Evolutionary conservation across 148 eudicot genomes (phyloP), one percentile per base, ranked within the genome.

Genomic region (Salicornia ramosissima): DNA sequence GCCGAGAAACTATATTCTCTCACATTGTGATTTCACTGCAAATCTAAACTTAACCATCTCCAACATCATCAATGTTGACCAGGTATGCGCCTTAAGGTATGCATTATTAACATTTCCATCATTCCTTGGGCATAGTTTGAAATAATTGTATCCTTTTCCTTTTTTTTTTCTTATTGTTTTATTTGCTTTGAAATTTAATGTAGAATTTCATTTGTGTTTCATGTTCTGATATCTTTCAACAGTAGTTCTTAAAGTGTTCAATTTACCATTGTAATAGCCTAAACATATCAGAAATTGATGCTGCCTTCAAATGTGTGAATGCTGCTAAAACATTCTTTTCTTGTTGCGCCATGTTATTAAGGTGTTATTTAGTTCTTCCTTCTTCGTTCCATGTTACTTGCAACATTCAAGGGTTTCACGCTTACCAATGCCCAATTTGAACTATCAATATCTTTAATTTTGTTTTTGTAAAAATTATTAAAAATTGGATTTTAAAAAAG

Each of bases 11-110:
- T 92, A 92, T 78, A 87, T 87, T 22, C 90, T 92, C 51, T 92
- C 97, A 21, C 97, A 92, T 58, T 92, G 97, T 43, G 97, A 92
- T 76, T 86, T 92, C 68, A 92, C 97, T 18, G 97, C 96, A 70
- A 82, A 92, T 71, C 74, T 92, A 29, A 89, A 96, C 49, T 71
- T 92, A 74, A 87, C 96, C 70, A 82, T 92, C 71, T 89, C 97
- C 63, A 89, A 81, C 69, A 71, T 80, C 70, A 80, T 92, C 83
- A 77, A 66, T 46, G 81, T 81, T 76, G 86, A 89, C 73, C 92
- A 92, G 90, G 97, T 92, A 86, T 45, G 82, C 73, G 63, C 75
- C 78, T 81, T 78, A 64, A 74, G 71, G 65, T 77, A 67, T 75
- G 78, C 76, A 58, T 75, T 58, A 29, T 77, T n/a, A 59, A 64